phyloP scores from a whole-genome alignment of 108 stramenopile species.

The Schizochytrium sp. region DNA sequence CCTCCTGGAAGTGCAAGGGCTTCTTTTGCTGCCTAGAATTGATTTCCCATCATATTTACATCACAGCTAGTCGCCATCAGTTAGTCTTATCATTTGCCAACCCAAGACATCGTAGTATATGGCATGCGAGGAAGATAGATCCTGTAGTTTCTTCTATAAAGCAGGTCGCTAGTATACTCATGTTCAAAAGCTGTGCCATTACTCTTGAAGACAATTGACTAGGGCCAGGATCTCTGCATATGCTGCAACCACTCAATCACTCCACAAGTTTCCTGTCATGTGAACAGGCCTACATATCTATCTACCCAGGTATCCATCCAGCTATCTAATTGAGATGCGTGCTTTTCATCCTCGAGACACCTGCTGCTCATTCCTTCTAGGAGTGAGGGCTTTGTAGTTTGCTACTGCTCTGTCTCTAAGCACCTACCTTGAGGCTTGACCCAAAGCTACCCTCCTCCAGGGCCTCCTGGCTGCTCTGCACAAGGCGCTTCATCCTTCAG shows the following conservation, averaged over 20 bases:
- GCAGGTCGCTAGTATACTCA: too few species aligned
- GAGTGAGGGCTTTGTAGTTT: not conserved
- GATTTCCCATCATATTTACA: not conserved
- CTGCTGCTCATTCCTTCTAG: not conserved
- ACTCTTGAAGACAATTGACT: too few species aligned
- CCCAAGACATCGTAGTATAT: not conserved
- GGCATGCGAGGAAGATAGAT: not conserved
- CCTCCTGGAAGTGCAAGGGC: not conserved
- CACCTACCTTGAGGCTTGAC: slow-evolving; percentile 26
- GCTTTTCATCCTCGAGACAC: not conserved
- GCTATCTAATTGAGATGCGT: not conserved
- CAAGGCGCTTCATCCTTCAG: not conserved
- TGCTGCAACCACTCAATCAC: too few species aligned
- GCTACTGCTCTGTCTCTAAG: not conserved
- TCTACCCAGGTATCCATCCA: slow-evolving; percentile 15
- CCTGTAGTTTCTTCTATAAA: too few species aligned
- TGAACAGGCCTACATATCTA: not conserved
- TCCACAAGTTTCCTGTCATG: not conserved
- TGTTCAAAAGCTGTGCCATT: too few species aligned
- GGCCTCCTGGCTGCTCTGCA: slow-evolving; percentile 47
- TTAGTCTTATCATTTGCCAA: not conserved
- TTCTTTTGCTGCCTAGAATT: not conserved
- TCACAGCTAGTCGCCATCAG: not conserved
- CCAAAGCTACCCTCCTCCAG: slow-evolving; percentile 33
- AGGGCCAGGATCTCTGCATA: too few species aligned